phyloP scores from a whole-genome alignment of 2,329 filamentous ascomycete genomes.

The Lecanoromycetidae sp. region DNA sequence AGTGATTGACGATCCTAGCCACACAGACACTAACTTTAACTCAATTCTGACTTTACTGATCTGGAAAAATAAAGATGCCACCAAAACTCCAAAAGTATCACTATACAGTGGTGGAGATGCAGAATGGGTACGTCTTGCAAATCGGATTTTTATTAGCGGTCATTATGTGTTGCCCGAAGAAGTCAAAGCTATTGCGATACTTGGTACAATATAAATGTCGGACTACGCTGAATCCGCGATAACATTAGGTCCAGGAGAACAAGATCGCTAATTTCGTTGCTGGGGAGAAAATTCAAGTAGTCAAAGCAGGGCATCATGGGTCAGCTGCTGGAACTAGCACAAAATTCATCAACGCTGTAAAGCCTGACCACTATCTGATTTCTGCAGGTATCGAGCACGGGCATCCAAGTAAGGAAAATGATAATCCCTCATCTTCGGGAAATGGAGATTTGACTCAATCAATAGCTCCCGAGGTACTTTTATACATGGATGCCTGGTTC shows the following conservation, averaged over 20 bases:
- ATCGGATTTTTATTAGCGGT: no score
- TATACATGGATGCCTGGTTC: not conserved
- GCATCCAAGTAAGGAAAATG: not conserved
- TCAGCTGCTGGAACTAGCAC: not conserved
- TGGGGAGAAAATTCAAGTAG: not conserved
- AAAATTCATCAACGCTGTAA: not conserved
- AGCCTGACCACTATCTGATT: not conserved
- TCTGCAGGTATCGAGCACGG: not conserved
- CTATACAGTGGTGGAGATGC: slow-evolving; percentile 1
- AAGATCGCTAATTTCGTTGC: not conserved
- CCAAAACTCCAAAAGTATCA: not conserved
- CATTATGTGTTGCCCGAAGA: no score
- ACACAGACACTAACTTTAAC: not conserved
- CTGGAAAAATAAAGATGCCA: not conserved
- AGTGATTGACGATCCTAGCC: not conserved
- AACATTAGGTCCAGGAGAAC: no score
- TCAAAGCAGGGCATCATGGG: slow-evolving; percentile 3
- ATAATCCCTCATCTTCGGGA: not conserved
- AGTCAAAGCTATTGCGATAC: no score
- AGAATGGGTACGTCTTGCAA: not conserved
- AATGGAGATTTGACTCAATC: not conserved
- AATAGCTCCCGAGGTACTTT: not conserved
- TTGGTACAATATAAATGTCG: no score
- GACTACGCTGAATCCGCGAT: no score
- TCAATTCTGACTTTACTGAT: slow-evolving; percentile 1